phyloP scores from a whole-genome alignment of 352 stramenopile genomes.

The Globisporangium orthogonon region DNA sequence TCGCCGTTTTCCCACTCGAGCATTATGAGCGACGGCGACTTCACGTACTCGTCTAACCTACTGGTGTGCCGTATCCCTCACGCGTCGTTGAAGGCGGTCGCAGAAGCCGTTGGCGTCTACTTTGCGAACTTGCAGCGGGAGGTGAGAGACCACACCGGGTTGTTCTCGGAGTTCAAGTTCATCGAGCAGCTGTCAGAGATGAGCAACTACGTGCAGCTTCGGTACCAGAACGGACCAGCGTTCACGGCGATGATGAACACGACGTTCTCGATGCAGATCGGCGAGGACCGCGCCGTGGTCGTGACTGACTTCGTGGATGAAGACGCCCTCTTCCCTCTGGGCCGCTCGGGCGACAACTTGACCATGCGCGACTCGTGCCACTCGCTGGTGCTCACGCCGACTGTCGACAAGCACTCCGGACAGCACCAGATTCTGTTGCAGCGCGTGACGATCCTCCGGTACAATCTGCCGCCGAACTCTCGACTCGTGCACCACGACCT shows the following conservation, averaged over 20 bases:
- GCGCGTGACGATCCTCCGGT: conserved; percentile 34
- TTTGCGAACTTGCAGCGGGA: conserved; percentile 29
- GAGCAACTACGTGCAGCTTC: conserved; percentile 32
- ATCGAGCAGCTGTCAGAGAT: conserved; percentile 25
- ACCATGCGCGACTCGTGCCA: conserved; percentile 25
- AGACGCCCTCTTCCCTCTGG: conserved; percentile 27
- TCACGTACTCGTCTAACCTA: conserved; percentile 48
- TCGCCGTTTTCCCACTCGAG: conserved; percentile 53
- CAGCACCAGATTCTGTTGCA: conserved; percentile 39
- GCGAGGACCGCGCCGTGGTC: conserved; percentile 26
- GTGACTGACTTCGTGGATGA: conserved; percentile 41
- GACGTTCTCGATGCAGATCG: conserved; percentile 24
- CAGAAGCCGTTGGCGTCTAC: conserved; percentile 29
- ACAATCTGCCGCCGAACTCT: conserved; percentile 43
- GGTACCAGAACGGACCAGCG: conserved; percentile 31
- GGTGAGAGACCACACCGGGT: conserved; percentile 22
- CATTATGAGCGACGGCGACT: conserved; percentile 40
- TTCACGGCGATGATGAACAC: conserved; percentile 37
- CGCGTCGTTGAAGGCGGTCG: conserved; percentile 23
- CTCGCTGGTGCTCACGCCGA: conserved; percentile 25
- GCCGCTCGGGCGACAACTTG: conserved; percentile 14
- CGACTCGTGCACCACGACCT: conserved; percentile 38
- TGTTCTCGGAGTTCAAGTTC: conserved; percentile 18
- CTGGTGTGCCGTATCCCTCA: conserved; percentile 39
- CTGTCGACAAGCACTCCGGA: conserved; percentile 22